Evolutionary conservation across 805 yeast genomes (phyloP).

Genomic region (Lipomyces anomalus): DNA sequence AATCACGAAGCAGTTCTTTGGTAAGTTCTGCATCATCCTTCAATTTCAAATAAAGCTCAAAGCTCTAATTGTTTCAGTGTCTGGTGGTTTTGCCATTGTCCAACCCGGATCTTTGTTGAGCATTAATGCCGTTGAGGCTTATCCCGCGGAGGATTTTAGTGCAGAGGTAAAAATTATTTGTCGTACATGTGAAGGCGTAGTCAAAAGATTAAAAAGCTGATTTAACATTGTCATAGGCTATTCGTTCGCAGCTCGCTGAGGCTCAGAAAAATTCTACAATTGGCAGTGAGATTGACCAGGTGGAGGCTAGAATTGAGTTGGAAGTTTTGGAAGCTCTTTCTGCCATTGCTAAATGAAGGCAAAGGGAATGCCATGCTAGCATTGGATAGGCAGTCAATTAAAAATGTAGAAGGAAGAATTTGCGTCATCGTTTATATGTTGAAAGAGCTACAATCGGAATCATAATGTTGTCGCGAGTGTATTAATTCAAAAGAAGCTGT

Average conservation of each 20-base stretch:
- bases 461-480: too few species aligned
- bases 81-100: slow-evolving; percentile 95
- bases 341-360: slow-evolving; percentile 61
- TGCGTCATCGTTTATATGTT: too few species aligned
- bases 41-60: too few species aligned
- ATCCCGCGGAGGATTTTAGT: slow-evolving; percentile 81
- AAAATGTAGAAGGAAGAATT: too few species aligned
- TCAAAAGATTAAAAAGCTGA: not conserved
- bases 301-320: slow-evolving; percentile 91
- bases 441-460: too few species aligned
- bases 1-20: slow-evolving; percentile 68
- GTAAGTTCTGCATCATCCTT: slow-evolving; percentile 14
- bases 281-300: slow-evolving; percentile 75
- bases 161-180: slow-evolving; percentile 37
- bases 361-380: not conserved
- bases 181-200: not conserved
- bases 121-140: slow-evolving; percentile 93
- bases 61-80: slow-evolving; percentile 38
- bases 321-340: slow-evolving; percentile 94
- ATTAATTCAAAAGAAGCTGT: too few species aligned
- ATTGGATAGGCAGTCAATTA: not conserved
- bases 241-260: slow-evolving; percentile 77
- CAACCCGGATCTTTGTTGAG: slow-evolving; percentile 88
- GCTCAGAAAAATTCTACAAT: slow-evolving; percentile 85
- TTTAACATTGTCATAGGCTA: slow-evolving; percentile 38